Conservation (phyloP, 495 filamentous ascomycete genomes). For the Trichoderma gamsii region DNA sequence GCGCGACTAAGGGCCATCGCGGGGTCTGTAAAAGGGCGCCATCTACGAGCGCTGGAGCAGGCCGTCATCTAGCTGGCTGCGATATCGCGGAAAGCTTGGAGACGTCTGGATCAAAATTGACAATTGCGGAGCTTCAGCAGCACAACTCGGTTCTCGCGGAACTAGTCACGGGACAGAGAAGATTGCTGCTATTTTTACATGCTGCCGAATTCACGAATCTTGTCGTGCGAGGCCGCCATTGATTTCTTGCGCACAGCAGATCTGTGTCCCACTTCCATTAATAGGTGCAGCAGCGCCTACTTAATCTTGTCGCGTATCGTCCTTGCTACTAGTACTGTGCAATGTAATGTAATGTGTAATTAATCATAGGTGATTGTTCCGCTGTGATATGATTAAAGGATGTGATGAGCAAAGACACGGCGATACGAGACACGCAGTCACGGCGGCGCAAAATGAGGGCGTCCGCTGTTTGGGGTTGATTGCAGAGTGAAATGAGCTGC, state of each 20-base stretch:
- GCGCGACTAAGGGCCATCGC: not conserved
- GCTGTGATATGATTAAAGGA: not conserved
- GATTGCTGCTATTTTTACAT: not conserved
- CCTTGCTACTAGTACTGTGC: not conserved
- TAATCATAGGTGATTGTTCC: not conserved
- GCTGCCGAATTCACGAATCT: not conserved
- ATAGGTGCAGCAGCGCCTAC: not conserved
- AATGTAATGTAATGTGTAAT: not conserved
- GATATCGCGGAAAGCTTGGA: not conserved
- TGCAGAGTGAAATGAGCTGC: not conserved
- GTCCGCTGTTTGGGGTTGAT: slow-evolving; percentile 12
- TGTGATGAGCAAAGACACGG: not conserved
- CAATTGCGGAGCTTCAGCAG: not conserved
- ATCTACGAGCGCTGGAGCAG: not conserved
- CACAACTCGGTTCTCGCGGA: too few relatives aligned
- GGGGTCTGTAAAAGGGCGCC: not conserved
- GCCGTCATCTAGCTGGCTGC: not conserved
- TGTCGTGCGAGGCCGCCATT: not conserved
- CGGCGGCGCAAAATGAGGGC: not conserved
- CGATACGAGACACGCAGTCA: not conserved
- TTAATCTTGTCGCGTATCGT: not conserved
- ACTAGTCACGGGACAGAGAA: too few relatives aligned
- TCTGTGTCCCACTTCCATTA: not conserved
- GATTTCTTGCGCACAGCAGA: not conserved
- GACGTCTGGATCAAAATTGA: not conserved